Percentiles rank a stretch among this genome's conserved stretches.
phyloP scores from a whole-genome alignment of 2,329 filamentous ascomycete genomes.

The Kalmusia sp. region DNA sequence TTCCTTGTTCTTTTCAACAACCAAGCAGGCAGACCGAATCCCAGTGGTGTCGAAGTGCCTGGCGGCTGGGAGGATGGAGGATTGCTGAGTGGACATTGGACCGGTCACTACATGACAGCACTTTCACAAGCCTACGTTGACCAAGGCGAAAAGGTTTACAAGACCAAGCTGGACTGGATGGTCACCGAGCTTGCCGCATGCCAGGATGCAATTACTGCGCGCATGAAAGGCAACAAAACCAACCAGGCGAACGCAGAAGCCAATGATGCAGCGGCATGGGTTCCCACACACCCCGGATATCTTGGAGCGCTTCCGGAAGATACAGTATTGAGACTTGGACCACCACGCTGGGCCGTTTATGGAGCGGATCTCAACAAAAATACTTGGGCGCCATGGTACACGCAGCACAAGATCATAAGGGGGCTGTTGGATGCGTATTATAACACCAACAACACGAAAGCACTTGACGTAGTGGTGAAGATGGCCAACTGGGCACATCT shows the following conservation, averaged over 20 bases:
- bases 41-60: conserved; percentile 12
- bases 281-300: conserved; percentile 19
- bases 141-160: conserved; percentile 14
- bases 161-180: conserved; percentile 24
- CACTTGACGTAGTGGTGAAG: conserved; percentile 20
- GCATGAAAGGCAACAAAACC: not conserved
- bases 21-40: conserved; percentile 20
- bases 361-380: conserved; percentile 14
- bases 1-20: conserved; percentile 24
- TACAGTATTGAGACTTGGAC: conserved; percentile 19
- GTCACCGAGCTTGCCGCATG: conserved; percentile 17
- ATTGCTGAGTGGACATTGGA: conserved; percentile 21
- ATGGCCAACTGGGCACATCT: conserved; percentile 24
- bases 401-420: conserved; percentile 23
- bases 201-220: conserved; percentile 16
- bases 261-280: not conserved
- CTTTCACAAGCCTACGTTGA: conserved; percentile 22
- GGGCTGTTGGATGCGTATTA: conserved; percentile 22
- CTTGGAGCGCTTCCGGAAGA: conserved; percentile 21
- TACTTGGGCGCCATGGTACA: conserved; percentile 26
- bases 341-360: conserved; percentile 21
- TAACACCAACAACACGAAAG: conserved; percentile 21
- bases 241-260: not conserved
- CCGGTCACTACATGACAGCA: conserved; percentile 19
- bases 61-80: conserved; percentile 24